These are phyloP conservation scores for Macrocybe sp. DNA, from an alignment of 1,284 basidiomycete species.

Conservation along the genomic window DNA sequence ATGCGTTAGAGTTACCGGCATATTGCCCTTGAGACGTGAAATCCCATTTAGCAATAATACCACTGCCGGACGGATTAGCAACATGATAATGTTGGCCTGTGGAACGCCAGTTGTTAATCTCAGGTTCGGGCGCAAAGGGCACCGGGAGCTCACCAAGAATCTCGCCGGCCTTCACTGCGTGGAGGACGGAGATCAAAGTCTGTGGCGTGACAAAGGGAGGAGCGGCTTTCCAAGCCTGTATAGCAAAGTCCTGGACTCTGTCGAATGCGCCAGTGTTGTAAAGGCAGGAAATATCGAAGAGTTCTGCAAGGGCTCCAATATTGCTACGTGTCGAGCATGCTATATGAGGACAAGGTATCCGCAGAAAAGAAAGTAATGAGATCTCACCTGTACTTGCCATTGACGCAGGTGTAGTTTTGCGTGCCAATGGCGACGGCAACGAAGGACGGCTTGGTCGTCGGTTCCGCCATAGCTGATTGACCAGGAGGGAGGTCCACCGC, in stretches of 20 bases:
- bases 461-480: slow-evolving; percentile 26
- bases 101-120: not conserved
- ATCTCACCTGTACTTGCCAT: slow-evolving; percentile 26
- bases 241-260: slow-evolving; percentile 36
- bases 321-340: slow-evolving; percentile 14
- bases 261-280: slow-evolving; percentile 33
- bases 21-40: slow-evolving; percentile 35
- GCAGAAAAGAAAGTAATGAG: not conserved
- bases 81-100: slow-evolving; percentile 55
- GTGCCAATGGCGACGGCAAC: slow-evolving; percentile 42
- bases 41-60: slow-evolving; percentile 54
- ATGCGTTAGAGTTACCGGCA: slow-evolving; percentile 40
- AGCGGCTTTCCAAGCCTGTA: slow-evolving; percentile 30
- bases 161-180: not conserved
- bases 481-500: slow-evolving; percentile 17
- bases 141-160: slow-evolving; percentile 19
- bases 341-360: slow-evolving; percentile 4
- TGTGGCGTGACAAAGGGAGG: slow-evolving; percentile 22
- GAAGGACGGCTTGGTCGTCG: slow-evolving; percentile 30
- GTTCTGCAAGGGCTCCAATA: slow-evolving; percentile 49
- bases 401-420: slow-evolving; percentile 46
- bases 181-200: slow-evolving; percentile 28
- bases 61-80: slow-evolving; percentile 36
- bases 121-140: slow-evolving; percentile 18
- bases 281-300: slow-evolving; percentile 59